A percentile compares a stretch with the other conserved stretches of the same genome.
phyloP scores from a whole-genome alignment of 2,329 filamentous ascomycete species.

The Meredithiella fracta region DNA sequence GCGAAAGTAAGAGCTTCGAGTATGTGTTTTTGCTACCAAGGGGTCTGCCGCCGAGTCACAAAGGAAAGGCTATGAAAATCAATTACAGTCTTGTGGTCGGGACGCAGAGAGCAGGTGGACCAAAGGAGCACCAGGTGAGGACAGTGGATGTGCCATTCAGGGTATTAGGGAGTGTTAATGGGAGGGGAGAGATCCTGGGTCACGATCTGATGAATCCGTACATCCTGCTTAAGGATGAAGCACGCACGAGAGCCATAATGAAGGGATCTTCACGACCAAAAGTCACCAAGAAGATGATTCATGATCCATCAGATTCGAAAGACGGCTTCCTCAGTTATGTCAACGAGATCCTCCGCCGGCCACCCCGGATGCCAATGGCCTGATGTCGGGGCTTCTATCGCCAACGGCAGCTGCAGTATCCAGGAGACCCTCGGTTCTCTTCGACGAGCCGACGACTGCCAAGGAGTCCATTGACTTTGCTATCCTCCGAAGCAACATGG shows the following conservation, averaged over 20 bases:
- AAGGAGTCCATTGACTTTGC: conserved; percentile 85
- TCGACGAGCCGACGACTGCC: conserved; percentile 43
- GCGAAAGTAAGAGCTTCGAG: conserved; percentile 73
- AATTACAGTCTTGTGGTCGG: conserved; percentile 81
- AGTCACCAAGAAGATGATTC: conserved; percentile 17
- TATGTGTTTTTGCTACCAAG: conserved; percentile 76
- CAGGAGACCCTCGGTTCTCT: conserved; percentile 34
- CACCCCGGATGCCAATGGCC: conserved; percentile 30
- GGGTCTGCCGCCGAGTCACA: conserved; percentile 79
- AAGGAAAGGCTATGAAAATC: conserved; percentile 86
- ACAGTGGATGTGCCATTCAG: conserved; percentile 89
- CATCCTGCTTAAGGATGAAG: conserved; percentile 71
- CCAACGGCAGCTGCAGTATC: conserved; percentile 43
- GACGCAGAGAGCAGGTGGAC: conserved; percentile 67
- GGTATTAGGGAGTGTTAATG: conserved; percentile 82
- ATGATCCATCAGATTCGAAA: conserved; percentile 23
- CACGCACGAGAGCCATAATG: conserved; percentile 28
- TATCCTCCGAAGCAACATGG: conserved; percentile 66
- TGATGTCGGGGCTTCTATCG: conserved; percentile 47
- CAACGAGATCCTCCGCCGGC: conserved; percentile 51
- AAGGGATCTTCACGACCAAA: conserved; percentile 18
- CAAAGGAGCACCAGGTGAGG: conserved; percentile 65
- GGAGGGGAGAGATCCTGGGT: conserved; percentile 70
- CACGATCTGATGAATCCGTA: conserved; percentile 94
- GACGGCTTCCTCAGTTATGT: conserved; percentile 60